phyloP scores from a whole-genome alignment of 768 basidiomycete genomes.

The Hemileccinum rubropunctum region DNA sequence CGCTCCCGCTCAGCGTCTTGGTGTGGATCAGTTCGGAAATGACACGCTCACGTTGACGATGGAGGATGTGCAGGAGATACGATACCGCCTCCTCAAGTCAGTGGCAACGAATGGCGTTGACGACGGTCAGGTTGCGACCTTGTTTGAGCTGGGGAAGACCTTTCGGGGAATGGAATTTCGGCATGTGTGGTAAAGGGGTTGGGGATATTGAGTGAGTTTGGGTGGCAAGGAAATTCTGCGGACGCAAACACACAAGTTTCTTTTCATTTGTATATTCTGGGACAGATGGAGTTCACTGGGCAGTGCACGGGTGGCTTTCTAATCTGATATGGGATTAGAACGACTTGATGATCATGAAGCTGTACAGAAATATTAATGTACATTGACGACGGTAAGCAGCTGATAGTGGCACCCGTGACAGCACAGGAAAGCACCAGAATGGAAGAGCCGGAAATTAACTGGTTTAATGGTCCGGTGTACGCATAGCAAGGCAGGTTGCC shows the following conservation, averaged over 20 bases:
- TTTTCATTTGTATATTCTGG: neutral
- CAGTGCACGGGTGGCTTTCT: neutral
- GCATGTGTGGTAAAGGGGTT: constrained; percentile 22
- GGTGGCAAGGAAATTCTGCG: neutral
- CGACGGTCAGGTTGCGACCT: constrained; percentile 11
- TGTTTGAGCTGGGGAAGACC: constrained; percentile 21
- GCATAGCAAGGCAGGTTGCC: constrained; percentile 32
- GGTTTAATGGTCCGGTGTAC: constrained; percentile 27
- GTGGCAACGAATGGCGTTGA: constrained; percentile 1
- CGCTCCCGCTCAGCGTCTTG: neutral
- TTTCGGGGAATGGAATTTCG: constrained; percentile 23
- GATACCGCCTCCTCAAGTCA: constrained; percentile 11
- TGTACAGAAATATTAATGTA: constrained; percentile 1
- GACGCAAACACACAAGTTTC: neutral
- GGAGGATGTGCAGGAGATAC: constrained; percentile 16
- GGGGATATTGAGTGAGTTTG: neutral
- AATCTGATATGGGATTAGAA: neutral
- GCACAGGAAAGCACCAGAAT: neutral
- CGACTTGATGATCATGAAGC: neutral
- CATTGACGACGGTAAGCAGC: neutral
- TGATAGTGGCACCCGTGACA: neutral
- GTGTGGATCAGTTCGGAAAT: neutral
- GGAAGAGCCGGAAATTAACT: neutral
- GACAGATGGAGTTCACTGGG: neutral
- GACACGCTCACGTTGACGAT: constrained; percentile 17